A percentile compares a stretch with the other conserved stretches of the same genome.
These are phyloP conservation scores for Kalmusia sp. DNA, from an alignment of 2,329 filamentous ascomycete species.

Conservation along the genomic window DNA sequence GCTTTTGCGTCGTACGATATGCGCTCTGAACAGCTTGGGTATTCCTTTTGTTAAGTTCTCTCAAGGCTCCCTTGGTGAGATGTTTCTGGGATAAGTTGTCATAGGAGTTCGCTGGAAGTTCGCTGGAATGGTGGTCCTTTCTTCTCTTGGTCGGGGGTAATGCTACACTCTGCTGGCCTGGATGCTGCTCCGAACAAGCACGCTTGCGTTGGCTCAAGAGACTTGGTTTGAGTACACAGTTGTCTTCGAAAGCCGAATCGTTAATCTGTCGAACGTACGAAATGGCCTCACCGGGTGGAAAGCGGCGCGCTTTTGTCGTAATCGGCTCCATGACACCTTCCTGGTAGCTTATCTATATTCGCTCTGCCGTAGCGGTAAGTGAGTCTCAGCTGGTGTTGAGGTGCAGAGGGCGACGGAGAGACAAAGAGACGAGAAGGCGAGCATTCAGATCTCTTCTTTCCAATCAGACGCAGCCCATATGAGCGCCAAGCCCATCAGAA, in stretches of 20 bases:
- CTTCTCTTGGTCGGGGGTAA: constrained; percentile 7
- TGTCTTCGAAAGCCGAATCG: neutral
- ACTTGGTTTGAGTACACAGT: constrained; percentile 12
- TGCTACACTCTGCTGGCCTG: constrained; percentile 4
- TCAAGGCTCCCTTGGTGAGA: constrained; percentile 23
- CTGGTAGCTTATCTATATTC: neutral
- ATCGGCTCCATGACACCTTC: neutral
- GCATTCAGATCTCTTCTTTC: too few relatives aligned
- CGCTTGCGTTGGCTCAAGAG: constrained; percentile 10
- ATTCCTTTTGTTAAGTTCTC: constrained; percentile 24
- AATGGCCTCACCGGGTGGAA: neutral
- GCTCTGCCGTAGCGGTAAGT: neutral
- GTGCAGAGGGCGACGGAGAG: too few relatives aligned
- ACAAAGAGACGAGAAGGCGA: too few relatives aligned
- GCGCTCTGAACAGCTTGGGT: constrained; percentile 14
- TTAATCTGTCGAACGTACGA: neutral
- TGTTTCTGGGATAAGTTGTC: constrained; percentile 25
- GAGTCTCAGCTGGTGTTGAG: neutral
- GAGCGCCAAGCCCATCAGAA: too few relatives aligned
- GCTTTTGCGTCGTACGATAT: neutral
- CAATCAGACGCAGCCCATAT: too few relatives aligned
- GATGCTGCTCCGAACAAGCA: constrained; percentile 9
- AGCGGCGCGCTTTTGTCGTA: neutral
- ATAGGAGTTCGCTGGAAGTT: constrained; percentile 16
- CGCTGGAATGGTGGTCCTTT: constrained; percentile 3